Percentiles rank a stretch among this genome's conserved stretches.
These are phyloP conservation scores for Pythium insidiosum DNA, from an alignment of 352 stramenopile genomes.

Conservation along the genomic window DNA sequence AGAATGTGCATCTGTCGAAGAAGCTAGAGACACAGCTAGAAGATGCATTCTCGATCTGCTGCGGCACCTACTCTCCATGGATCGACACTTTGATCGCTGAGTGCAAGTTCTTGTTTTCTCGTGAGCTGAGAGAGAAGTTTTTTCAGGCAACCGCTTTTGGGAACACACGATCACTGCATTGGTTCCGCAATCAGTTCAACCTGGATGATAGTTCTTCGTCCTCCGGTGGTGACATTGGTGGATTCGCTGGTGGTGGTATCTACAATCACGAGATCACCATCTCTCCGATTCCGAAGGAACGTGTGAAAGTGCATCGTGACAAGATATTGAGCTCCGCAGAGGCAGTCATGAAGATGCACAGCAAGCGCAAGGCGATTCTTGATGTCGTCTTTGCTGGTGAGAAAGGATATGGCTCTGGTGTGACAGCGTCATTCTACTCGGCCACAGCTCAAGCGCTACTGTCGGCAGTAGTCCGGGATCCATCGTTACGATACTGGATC, in stretches of 20 bases:
- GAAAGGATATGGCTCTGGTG: conserved; percentile 78
- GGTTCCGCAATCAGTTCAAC: conserved; percentile 66
- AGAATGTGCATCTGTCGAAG: conserved; percentile 63
- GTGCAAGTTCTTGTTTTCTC: conserved; percentile 80
- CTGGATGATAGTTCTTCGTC: conserved; percentile 27
- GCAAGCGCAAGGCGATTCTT: conserved; percentile 72
- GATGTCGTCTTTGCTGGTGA: conserved; percentile 83
- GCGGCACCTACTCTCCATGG: conserved; percentile 75
- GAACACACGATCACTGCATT: conserved; percentile 71
- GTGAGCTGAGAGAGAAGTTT: conserved; percentile 54
- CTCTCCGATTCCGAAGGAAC: conserved; percentile 76
- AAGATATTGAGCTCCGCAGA: conserved; percentile 74
- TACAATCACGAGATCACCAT: conserved; percentile 80
- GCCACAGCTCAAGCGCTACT: conserved; percentile 64
- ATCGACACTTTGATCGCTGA: conserved; percentile 64
- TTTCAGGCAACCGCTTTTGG: conserved; percentile 78
- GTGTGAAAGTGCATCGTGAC: conserved; percentile 71
- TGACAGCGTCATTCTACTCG: conserved; percentile 83
- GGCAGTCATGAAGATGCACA: conserved; percentile 81
- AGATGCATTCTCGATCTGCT: conserved; percentile 78
- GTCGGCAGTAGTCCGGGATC: conserved; percentile 31
- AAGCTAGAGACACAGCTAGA: conserved; percentile 75
- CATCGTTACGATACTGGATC: conserved; percentile 42
- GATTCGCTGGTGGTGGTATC: conserved; percentile 24
- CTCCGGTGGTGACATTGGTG: conserved; percentile 9